A percentile compares a stretch with the other conserved stretches of the same genome.
Conservation (phyloP, 176 grass and related monocot genomes). For the Phyllostachys edulis region DNA sequence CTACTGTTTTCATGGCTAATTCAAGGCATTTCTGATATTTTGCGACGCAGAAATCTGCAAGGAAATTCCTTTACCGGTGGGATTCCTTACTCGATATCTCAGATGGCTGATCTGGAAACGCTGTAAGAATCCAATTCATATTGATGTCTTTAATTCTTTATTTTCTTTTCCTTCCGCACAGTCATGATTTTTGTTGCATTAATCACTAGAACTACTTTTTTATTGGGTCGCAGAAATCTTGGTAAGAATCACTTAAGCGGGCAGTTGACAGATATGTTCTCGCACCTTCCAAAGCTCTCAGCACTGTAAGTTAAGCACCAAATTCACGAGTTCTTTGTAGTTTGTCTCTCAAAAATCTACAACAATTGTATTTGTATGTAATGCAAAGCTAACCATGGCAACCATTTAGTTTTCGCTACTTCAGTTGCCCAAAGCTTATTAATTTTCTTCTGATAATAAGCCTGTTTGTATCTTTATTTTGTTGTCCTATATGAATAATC, state of each 20-base stretch:
- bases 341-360: neutral
- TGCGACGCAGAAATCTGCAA: constrained; percentile 62
- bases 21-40: neutral
- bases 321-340: neutral
- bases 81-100: constrained; percentile 84
- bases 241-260: constrained; percentile 69
- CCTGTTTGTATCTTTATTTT: neutral
- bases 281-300: constrained; percentile 66
- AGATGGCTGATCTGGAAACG: constrained; percentile 79
- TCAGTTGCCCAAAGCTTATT: neutral
- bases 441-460: neutral
- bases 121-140: constrained; percentile 53
- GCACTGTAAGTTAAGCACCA: constrained; percentile 58
- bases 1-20: constrained; percentile 21
- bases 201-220: neutral
- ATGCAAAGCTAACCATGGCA: neutral
- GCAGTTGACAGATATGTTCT: constrained; percentile 92
- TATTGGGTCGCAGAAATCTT: constrained; percentile 61
- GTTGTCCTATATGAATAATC: neutral
- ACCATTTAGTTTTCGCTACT: neutral
- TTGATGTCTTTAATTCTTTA: neutral
- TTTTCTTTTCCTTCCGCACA: neutral
- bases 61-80: constrained; percentile 77
- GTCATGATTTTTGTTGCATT: neutral
- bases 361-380: neutral